Percentiles rank a stretch among this genome's conserved stretches.
Evolutionary conservation across 2,329 filamentous ascomycete species (phyloP).

Genomic region (Nothopassalora personata): DNA sequence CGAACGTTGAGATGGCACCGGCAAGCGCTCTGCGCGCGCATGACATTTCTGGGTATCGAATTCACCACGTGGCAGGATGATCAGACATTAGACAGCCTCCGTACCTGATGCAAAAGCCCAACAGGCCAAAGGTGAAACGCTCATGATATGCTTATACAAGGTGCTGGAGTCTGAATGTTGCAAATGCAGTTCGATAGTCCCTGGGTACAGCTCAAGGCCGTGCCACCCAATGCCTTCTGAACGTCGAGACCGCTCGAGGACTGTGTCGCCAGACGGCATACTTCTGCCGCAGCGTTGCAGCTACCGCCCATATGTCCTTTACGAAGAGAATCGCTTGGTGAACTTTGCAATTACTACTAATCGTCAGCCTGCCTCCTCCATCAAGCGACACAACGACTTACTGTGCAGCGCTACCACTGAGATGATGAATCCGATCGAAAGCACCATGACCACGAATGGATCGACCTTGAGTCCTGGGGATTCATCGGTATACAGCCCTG

Average conservation of each 20-base stretch:
- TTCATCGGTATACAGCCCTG: constrained; percentile 95
- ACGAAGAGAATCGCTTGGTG: constrained; percentile 74
- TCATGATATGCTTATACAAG: not conserved
- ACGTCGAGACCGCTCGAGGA: not conserved
- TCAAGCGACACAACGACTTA: constrained; percentile 48
- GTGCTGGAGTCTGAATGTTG: constrained; percentile 1
- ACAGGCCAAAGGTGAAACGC: not conserved
- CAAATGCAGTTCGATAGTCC: not conserved
- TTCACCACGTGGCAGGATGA: not conserved
- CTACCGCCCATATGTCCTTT: constrained; percentile 6
- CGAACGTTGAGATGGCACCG: not conserved
- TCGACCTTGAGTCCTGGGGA: constrained; percentile 96
- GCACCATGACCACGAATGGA: constrained; percentile 91
- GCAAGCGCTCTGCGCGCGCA: not conserved
- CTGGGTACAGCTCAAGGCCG: not conserved
- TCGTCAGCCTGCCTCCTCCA: constrained; percentile 17
- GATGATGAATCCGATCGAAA: constrained; percentile 98
- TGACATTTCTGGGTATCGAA: too few species aligned
- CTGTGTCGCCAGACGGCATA: constrained; percentile 11
- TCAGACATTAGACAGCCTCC: not conserved
- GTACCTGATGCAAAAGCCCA: not conserved
- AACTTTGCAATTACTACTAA: constrained; percentile 84
- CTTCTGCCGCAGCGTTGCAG: constrained; percentile 3
- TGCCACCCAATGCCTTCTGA: not conserved
- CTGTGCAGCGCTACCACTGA: constrained; percentile 95